phyloP scores from a whole-genome alignment of 768 basidiomycete species.

The Serendipita sp. region DNA sequence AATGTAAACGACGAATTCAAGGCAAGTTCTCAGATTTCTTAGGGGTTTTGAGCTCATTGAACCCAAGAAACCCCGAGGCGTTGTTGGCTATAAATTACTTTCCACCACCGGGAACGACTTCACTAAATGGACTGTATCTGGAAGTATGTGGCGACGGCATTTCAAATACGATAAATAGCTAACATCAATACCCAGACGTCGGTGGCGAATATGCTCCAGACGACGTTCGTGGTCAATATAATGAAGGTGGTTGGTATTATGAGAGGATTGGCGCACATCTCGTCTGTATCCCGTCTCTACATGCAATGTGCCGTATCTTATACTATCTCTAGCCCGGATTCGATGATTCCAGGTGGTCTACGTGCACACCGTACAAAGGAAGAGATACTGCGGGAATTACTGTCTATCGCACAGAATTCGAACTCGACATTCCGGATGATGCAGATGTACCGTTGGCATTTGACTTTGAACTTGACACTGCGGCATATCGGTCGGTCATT shows the following conservation, averaged over 20 bases:
- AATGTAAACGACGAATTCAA: slow-evolving; percentile 15
- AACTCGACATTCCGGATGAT: slow-evolving; percentile 15
- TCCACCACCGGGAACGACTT: slow-evolving; percentile 14
- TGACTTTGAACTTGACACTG: slow-evolving; percentile 13
- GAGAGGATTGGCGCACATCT: slow-evolving; percentile 15
- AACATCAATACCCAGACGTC: slow-evolving; percentile 10
- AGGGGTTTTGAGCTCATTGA: background rate
- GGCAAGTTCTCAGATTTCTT: background rate
- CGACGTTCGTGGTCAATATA: slow-evolving; percentile 17
- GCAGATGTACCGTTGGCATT: slow-evolving; percentile 17
- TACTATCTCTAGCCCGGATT: slow-evolving; percentile 14
- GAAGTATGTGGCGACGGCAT: background rate
- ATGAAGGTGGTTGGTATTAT: slow-evolving; percentile 20
- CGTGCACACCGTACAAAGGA: background rate
- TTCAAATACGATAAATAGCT: background rate
- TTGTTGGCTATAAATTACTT: slow-evolving; percentile 18
- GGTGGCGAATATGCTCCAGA: slow-evolving; percentile 20
- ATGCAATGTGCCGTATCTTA: background rate
- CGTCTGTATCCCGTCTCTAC: background rate
- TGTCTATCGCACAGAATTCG: slow-evolving; percentile 19
- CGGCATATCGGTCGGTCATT: slow-evolving; percentile 14
- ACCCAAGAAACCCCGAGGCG: slow-evolving; percentile 17
- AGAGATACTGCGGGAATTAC: background rate
- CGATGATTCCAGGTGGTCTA: slow-evolving; percentile 13
- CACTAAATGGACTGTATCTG: slow-evolving; percentile 16